phyloP scores from a whole-genome alignment of 2,329 filamentous ascomycete genomes.

The Xylariaceae sp. region DNA sequence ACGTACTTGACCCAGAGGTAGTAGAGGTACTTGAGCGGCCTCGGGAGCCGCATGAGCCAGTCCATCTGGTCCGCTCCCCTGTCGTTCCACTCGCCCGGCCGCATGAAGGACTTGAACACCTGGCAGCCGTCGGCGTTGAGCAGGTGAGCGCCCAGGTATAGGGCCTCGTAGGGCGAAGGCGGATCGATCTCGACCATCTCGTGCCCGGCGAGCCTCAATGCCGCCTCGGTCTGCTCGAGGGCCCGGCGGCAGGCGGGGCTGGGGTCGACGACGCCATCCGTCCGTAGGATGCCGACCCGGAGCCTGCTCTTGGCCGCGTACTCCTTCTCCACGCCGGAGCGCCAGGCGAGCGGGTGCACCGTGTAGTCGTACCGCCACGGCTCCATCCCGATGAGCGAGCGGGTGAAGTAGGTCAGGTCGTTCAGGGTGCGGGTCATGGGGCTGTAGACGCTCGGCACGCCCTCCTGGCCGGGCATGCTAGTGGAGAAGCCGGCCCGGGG shows the following conservation, averaged over 20 bases:
- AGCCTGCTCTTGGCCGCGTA: conserved; percentile 58
- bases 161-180: conserved; percentile 67
- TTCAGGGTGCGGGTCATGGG: conserved; percentile 85
- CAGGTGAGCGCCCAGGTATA: conserved; percentile 71
- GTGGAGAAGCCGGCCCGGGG: conserved; percentile 78
- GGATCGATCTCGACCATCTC: conserved; percentile 60
- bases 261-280: conserved; percentile 78
- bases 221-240: conserved; percentile 62
- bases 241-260: conserved; percentile 78
- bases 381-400: conserved; percentile 69
- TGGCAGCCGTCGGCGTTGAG: conserved; percentile 79
- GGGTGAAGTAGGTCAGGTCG: conserved; percentile 80
- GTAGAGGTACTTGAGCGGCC: conserved; percentile 75
- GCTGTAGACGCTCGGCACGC: conserved; percentile 81
- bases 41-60: conserved; percentile 66
- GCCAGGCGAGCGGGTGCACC: conserved; percentile 81
- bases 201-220: conserved; percentile 67
- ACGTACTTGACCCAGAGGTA: conserved; percentile 87
- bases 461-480: conserved; percentile 89
- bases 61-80: conserved; percentile 69
- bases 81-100: conserved; percentile 74
- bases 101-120: conserved; percentile 73
- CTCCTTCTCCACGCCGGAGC: conserved; percentile 53
- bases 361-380: conserved; percentile 87
- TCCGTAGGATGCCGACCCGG: conserved; percentile 70